phyloP scores from a whole-genome alignment of 768 basidiomycete species.

The Trametes cingulata region DNA sequence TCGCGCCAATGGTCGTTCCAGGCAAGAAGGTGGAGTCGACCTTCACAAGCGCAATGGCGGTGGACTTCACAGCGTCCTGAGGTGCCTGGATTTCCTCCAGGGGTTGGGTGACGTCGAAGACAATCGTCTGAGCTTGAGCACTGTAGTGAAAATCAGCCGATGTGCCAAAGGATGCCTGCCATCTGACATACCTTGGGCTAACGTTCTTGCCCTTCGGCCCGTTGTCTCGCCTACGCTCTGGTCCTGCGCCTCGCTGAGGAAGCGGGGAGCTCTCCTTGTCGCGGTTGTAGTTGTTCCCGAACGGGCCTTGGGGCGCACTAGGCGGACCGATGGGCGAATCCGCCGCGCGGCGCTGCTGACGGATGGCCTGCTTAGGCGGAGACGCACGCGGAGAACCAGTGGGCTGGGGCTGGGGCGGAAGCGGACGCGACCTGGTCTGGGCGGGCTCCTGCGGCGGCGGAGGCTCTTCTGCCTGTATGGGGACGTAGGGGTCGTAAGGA shows the following conservation, averaged over 20 bases:
- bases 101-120: conserved; percentile 74
- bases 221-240: conserved; percentile 40
- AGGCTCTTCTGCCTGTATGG: conserved; percentile 30
- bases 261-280: conserved; percentile 76
- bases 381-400: conserved; percentile 59
- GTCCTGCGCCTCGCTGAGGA: conserved; percentile 47
- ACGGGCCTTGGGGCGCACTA: conserved; percentile 29
- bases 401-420: conserved; percentile 57
- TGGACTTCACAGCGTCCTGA: conserved; percentile 80
- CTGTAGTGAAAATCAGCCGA: conserved; percentile 33
- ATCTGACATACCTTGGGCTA: conserved; percentile 55
- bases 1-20: conserved; percentile 86
- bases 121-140: conserved; percentile 63
- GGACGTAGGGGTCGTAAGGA: conserved; percentile 33
- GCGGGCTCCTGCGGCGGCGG: conserved; percentile 35
- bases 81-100: conserved; percentile 77
- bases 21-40: conserved; percentile 83
- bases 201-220: conserved; percentile 47
- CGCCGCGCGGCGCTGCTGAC: conserved; percentile 46
- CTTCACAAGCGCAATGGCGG: conserved; percentile 85
- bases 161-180: background rate
- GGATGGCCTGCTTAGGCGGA: conserved; percentile 59
- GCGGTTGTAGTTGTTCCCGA: conserved; percentile 41
- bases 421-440: conserved; percentile 55
- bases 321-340: conserved; percentile 50